Conservation (phyloP, 176 grass and related monocot species). For the Avena eriantha region DNA sequence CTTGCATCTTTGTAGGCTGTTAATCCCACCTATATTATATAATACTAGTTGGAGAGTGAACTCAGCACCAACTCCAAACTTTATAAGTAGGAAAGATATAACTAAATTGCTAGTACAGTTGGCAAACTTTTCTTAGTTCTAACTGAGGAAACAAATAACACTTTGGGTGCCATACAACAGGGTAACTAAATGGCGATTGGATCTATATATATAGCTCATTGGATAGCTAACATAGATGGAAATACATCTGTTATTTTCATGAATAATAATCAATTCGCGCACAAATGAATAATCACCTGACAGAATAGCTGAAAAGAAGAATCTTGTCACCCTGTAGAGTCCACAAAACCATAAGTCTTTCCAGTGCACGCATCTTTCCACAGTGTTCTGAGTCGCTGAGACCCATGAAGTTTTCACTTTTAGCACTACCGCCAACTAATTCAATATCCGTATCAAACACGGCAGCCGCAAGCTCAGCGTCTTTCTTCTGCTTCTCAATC, state of each 20-base stretch:
- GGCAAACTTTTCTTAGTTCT: not conserved
- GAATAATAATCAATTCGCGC: conserved; percentile 28
- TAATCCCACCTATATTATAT: too few species aligned
- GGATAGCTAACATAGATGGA: conserved; percentile 4
- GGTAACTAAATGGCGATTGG: not conserved
- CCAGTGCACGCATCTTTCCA: conserved; percentile 92
- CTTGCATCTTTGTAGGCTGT: too few species aligned
- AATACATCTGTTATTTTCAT: not conserved
- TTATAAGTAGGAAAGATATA: not conserved
- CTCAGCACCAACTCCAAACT: too few species aligned
- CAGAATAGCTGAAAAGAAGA: conserved; percentile 98
- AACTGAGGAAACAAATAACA: conserved; percentile 36
- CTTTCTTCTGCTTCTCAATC: conserved; percentile 92
- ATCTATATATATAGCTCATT: conserved; percentile 7
- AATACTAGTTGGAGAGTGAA: too few species aligned
- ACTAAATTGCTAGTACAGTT: conserved; percentile 25
- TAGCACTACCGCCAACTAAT: conserved; percentile 74
- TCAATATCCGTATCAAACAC: conserved; percentile 80
- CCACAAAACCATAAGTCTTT: conserved; percentile 81
- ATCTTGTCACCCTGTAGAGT: conserved; percentile 81
- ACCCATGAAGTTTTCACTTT: conserved; percentile 92
- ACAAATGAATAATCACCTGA: conserved; percentile 62
- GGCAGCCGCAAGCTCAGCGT: conserved; percentile 87
- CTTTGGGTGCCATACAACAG: conserved; percentile 19
- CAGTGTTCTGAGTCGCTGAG: conserved; percentile 94